Evolutionary conservation across 306 rosid genomes (phyloP), one percentile per base, ranked within the genome.

Genomic region (Astragalus glycyphyllos): DNA sequence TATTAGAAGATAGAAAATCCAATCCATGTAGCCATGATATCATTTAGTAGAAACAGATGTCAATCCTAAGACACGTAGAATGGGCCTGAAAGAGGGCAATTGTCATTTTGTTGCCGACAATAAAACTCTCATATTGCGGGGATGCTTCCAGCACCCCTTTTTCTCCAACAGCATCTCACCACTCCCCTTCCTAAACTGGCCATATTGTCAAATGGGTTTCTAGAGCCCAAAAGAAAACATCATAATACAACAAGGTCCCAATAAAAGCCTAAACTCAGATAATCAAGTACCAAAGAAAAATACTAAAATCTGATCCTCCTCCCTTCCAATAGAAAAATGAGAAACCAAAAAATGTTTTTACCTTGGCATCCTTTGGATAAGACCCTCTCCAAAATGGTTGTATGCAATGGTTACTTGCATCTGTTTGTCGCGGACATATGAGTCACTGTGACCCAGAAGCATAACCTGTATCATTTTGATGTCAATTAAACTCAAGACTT

Each of bases 361-460:
- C 99, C 99, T 94, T 38, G 99, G 99, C 99, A 94, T 94, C 69
- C 99, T 91, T 50, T 94, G 99, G 15, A 91, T 86, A 15, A 94
- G 97, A 32, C 96, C 97, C 80, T 94, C 96, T 42, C 99, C 97
- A 76, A 94, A 94, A 89, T 94, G 99, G 80, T 94, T 94, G 84
- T 91, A 94, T 49, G 99, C 97, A 64, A 94, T 91, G 78, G 97
- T 94, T 54, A 91, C 99, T 79, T 94, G 99, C 99, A 94, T 94
- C 51, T 87, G 89, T 83, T 85, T 91, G 83, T 94, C 99, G 11
- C 86, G 72, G 0, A 85, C 84, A 64, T 91, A 94, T 31, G 99
- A 80, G 73, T 94, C 99, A 67, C 97, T 91, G 58, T 94, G 99
- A 15, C 99, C 99, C 84, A 94, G 75, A 4, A 94, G 77, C 84